These are phyloP conservation scores for Coniosporium tulheliwenetii DNA, from an alignment of 2,329 filamentous ascomycete genomes.

Conservation along the genomic window DNA sequence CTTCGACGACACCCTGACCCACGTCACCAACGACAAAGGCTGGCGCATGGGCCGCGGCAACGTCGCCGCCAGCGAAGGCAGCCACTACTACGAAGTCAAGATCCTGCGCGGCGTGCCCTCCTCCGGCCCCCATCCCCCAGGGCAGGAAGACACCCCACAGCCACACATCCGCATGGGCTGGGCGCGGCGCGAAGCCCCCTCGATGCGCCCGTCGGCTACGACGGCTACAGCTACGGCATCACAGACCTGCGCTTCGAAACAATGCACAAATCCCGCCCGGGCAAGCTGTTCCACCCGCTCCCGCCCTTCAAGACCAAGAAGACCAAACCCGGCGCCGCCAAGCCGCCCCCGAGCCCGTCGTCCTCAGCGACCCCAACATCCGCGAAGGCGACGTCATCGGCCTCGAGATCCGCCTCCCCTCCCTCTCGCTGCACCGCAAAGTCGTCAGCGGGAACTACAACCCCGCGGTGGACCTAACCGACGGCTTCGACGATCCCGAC, in stretches of 20 bases:
- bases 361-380: conserved; percentile 57
- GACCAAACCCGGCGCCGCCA: conserved; percentile 21
- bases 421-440: conserved; percentile 72
- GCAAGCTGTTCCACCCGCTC: conserved; percentile 50
- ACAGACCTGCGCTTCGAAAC: conserved; percentile 83
- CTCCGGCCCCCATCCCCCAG: conserved; percentile 21
- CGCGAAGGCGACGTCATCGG: conserved; percentile 88
- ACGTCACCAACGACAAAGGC: conserved; percentile 81
- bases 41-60: conserved; percentile 87
- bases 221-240: conserved; percentile 86
- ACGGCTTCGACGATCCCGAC: conserved; percentile 28
- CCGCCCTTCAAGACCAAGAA: conserved; percentile 18
- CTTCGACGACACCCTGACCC: conserved; percentile 56
- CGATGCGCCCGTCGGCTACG: conserved; percentile 72
- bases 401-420: conserved; percentile 79
- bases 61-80: conserved; percentile 74
- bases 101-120: conserved; percentile 60
- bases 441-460: conserved; percentile 80
- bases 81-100: conserved; percentile 89
- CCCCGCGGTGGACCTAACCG: conserved; percentile 56
- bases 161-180: conserved; percentile 68
- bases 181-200: conserved; percentile 63
- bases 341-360: conserved; percentile 11
- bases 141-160: conserved; percentile 31
- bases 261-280: conserved; percentile 85